Conservation (phyloP, 345 rosid genomes). For the Lagerstroemia speciosa region DNA sequence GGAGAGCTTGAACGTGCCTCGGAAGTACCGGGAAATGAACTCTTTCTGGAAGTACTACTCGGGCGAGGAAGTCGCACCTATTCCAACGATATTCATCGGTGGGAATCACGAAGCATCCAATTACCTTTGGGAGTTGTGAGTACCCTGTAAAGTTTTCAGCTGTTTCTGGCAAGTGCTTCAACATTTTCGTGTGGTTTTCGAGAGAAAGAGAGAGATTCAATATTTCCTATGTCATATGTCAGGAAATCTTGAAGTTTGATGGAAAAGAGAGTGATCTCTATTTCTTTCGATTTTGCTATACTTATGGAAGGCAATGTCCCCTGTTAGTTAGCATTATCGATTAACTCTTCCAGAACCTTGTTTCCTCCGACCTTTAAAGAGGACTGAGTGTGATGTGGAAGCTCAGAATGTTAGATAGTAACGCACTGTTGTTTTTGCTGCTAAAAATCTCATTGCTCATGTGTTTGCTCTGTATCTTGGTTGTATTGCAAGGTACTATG, state of each 20-base stretch:
- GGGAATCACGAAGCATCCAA: conserved; percentile 98
- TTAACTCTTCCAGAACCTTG: background rate
- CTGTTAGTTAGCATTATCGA: background rate
- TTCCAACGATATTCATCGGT: conserved; percentile 90
- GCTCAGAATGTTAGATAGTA: background rate
- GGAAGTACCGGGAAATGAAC: conserved; percentile 62
- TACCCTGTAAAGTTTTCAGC: background rate
- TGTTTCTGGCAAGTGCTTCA: background rate
- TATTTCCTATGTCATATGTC: background rate
- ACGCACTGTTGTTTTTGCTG: background rate
- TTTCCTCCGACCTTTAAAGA: background rate
- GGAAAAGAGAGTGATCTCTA: background rate
- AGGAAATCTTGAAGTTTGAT: background rate
- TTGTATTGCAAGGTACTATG: conserved; percentile 52
- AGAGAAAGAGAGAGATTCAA: background rate
- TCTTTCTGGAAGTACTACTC: conserved; percentile 93
- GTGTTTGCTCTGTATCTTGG: conserved; percentile 5
- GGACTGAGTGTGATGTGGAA: background rate
- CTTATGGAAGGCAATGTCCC: background rate
- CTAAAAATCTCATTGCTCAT: background rate
- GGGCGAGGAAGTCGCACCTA: conserved; percentile 64
- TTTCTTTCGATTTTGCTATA: background rate
- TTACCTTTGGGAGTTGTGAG: conserved; percentile 89
- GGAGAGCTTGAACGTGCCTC: conserved; percentile 75
- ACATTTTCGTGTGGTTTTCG: background rate